These are phyloP conservation scores for Daldinia vernicosa DNA, from an alignment of 495 filamentous ascomycete species.

Conservation along the genomic window DNA sequence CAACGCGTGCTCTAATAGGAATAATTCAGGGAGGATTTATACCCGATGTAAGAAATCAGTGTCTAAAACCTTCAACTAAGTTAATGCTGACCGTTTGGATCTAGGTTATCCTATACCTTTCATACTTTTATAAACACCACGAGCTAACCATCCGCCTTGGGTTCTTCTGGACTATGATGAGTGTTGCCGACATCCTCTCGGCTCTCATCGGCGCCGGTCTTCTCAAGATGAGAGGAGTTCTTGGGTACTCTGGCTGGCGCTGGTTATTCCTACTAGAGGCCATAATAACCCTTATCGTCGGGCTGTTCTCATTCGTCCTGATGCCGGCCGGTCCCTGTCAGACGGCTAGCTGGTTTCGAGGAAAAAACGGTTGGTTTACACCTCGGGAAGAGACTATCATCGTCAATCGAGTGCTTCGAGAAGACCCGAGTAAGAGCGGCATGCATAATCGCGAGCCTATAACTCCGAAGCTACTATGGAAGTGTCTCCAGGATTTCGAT, in stretches of 20 bases:
- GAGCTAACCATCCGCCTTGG: slow-evolving; percentile 50
- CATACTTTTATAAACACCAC: slow-evolving; percentile 48
- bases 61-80: neutral
- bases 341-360: slow-evolving; percentile 65
- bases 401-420: slow-evolving; percentile 75
- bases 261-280: slow-evolving; percentile 70
- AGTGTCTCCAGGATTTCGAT: slow-evolving; percentile 73
- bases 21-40: slow-evolving; percentile 76
- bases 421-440: slow-evolving; percentile 72
- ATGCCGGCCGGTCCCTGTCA: slow-evolving; percentile 78
- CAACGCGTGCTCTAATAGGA: slow-evolving; percentile 69
- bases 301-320: slow-evolving; percentile 69
- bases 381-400: slow-evolving; percentile 73
- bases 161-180: slow-evolving; percentile 71
- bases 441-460: slow-evolving; percentile 71
- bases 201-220: slow-evolving; percentile 76
- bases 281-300: slow-evolving; percentile 68
- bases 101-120: slow-evolving; percentile 37
- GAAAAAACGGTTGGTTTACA: slow-evolving; percentile 76
- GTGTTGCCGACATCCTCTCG: slow-evolving; percentile 68
- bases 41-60: slow-evolving; percentile 41
- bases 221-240: slow-evolving; percentile 67
- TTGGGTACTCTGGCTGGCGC: slow-evolving; percentile 73
- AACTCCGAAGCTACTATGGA: slow-evolving; percentile 65
- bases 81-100: slow-evolving; percentile 10